phyloP scores from a whole-genome alignment of 2,329 filamentous ascomycete species.

The Calonectria hawksworthii region DNA sequence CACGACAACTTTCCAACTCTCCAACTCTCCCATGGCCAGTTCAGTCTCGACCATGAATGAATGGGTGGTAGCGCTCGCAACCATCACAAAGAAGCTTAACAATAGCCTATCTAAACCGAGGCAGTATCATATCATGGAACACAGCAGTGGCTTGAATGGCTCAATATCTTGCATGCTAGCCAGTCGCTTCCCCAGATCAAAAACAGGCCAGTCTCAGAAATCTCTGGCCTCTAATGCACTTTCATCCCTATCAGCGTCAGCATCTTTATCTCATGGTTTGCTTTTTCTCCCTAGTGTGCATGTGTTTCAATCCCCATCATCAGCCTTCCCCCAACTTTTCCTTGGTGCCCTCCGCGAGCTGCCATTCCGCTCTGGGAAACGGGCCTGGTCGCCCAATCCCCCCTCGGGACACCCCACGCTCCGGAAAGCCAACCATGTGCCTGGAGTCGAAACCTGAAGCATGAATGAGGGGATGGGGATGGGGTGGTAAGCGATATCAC shows the following conservation, averaged over 20 bases:
- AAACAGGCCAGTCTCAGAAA: constrained; percentile 4
- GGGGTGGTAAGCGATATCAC: constrained; percentile 33
- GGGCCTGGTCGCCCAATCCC: background rate
- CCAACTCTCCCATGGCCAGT: background rate
- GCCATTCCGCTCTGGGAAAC: constrained; percentile 7
- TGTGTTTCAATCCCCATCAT: constrained; percentile 10
- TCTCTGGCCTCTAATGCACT: background rate
- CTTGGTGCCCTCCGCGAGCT: background rate
- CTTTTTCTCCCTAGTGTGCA: background rate
- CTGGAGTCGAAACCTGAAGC: background rate
- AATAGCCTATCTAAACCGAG: background rate
- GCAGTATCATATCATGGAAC: constrained; percentile 17
- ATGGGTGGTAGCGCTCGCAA: background rate
- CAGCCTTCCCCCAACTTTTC: constrained; percentile 11
- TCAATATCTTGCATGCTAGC: constrained; percentile 11
- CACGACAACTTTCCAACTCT: background rate
- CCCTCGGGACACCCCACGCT: constrained; percentile 22
- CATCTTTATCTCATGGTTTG: constrained; percentile 15
- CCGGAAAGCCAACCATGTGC: constrained; percentile 18
- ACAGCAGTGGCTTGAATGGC: background rate
- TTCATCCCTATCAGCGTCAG: constrained; percentile 11
- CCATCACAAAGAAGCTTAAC: constrained; percentile 12
- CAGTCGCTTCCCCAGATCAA: constrained; percentile 7
- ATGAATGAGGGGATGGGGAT: background rate
- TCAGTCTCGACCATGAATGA: background rate